These are phyloP conservation scores for Santalum album DNA, from an alignment of 164 flowering plant genomes.

Conservation along the genomic window DNA sequence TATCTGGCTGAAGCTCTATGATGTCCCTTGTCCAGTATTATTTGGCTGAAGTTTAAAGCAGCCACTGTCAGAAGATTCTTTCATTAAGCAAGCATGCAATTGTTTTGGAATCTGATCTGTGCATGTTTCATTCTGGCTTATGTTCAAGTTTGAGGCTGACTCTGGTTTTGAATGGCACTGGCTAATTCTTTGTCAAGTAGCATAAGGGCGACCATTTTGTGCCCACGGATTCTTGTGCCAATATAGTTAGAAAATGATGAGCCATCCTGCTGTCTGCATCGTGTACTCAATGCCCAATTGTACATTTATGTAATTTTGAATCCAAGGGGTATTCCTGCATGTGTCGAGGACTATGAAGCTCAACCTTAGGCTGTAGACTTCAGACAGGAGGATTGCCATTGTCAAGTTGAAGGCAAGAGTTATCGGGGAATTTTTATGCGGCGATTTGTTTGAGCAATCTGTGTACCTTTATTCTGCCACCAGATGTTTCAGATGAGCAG, in stretches of 20 bases:
- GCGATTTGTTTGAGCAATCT: conserved; percentile 1
- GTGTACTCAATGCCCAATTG: conserved; percentile 3
- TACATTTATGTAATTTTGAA: background rate
- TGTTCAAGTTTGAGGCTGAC: background rate
- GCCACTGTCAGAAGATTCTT: background rate
- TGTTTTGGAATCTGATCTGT: background rate
- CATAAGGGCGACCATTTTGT: background rate
- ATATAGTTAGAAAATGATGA: background rate
- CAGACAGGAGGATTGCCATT: too few relatives aligned
- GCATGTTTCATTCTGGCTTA: background rate
- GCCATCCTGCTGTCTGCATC: background rate
- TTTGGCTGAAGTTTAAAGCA: conserved; percentile 3
- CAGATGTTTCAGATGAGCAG: conserved; percentile 8
- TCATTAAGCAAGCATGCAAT: background rate
- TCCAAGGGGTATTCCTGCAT: background rate
- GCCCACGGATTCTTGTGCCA: background rate
- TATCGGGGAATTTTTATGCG: conserved; percentile 1
- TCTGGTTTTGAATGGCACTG: conserved; percentile 4
- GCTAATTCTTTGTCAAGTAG: background rate
- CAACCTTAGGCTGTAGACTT: conserved; percentile 2
- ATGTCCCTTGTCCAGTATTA: too few relatives aligned
- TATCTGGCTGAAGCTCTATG: background rate
- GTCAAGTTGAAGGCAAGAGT: background rate
- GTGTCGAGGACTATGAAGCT: conserved; percentile 2
- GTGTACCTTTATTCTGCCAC: background rate